Conservation (phyloP, 805 yeast genomes). For the Candida taoyuanica region DNA sequence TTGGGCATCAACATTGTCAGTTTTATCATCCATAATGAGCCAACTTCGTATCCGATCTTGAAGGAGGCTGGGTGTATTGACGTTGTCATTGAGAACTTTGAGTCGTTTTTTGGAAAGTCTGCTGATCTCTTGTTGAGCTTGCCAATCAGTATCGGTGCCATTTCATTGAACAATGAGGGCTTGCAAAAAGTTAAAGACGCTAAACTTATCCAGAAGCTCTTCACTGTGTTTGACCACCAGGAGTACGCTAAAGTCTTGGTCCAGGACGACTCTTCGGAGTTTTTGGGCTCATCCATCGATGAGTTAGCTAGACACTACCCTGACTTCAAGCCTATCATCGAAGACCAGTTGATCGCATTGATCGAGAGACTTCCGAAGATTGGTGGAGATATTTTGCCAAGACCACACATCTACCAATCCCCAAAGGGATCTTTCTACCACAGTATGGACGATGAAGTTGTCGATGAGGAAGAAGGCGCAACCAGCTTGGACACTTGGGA, state of each 20-base stretch:
- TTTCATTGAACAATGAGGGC: conserved; percentile 75
- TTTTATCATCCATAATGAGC: conserved; percentile 80
- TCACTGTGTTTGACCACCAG: conserved; percentile 47
- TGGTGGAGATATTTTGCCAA: conserved; percentile 33
- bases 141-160: conserved; percentile 77
- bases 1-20: conserved; percentile 60
- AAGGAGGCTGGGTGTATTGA: conserved; percentile 75
- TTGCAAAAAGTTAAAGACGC: conserved; percentile 45
- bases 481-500: conserved; percentile 51
- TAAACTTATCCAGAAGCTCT: conserved; percentile 37
- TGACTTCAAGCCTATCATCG: conserved; percentile 54
- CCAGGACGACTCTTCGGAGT: conserved; percentile 46
- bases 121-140: conserved; percentile 55
- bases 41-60: conserved; percentile 78
- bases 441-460: conserved; percentile 36
- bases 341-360: conserved; percentile 42
- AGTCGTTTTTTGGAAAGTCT: conserved; percentile 50
- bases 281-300: conserved; percentile 66
- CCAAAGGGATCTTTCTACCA: conserved; percentile 37
- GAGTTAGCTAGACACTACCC: conserved; percentile 84
- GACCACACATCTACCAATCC: conserved; percentile 42
- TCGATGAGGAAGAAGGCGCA: conserved; percentile 38
- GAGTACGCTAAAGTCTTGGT: conserved; percentile 51
- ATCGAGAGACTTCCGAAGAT: conserved; percentile 40
- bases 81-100: conserved; percentile 54